Conservation (phyloP, 495 filamentous ascomycete genomes). For the Neurospora sp. region DNA sequence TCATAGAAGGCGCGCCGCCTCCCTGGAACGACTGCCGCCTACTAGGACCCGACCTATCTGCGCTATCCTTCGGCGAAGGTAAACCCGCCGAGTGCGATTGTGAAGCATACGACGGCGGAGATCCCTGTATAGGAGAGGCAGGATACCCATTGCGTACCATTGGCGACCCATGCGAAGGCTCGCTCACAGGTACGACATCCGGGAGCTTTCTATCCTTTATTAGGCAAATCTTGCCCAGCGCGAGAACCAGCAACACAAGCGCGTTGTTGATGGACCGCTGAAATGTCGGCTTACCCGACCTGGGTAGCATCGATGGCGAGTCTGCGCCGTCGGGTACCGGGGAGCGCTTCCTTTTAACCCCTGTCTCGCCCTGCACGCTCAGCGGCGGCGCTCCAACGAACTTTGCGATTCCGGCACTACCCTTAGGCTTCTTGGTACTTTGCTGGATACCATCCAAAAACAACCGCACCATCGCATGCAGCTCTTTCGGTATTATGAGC, state of each 20-base stretch:
- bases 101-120: constrained; percentile 31
- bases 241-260: constrained; percentile 71
- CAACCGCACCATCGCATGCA: constrained; percentile 39
- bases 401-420: constrained; percentile 12
- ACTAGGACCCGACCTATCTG: constrained; percentile 29
- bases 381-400: constrained; percentile 16
- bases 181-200: constrained; percentile 44
- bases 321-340: constrained; percentile 28
- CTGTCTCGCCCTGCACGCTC: constrained; percentile 22
- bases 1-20: constrained; percentile 12
- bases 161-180: constrained; percentile 33
- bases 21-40: constrained; percentile 36
- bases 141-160: constrained; percentile 35
- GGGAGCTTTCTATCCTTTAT: constrained; percentile 48
- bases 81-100: constrained; percentile 31
- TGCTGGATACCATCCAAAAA: constrained; percentile 36
- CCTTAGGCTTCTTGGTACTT: constrained; percentile 14
- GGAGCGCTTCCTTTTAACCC: constrained; percentile 51
- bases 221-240: constrained; percentile 75
- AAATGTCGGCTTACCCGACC: constrained; percentile 31
- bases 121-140: constrained; percentile 39
- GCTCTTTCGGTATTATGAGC: constrained; percentile 50
- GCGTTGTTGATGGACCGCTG: constrained; percentile 60
- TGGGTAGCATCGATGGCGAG: constrained; percentile 19
- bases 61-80: constrained; percentile 39